These are phyloP conservation scores for Cryphonectria parasitica DNA, from an alignment of 2,329 filamentous ascomycete genomes.

Conservation along the genomic window DNA sequence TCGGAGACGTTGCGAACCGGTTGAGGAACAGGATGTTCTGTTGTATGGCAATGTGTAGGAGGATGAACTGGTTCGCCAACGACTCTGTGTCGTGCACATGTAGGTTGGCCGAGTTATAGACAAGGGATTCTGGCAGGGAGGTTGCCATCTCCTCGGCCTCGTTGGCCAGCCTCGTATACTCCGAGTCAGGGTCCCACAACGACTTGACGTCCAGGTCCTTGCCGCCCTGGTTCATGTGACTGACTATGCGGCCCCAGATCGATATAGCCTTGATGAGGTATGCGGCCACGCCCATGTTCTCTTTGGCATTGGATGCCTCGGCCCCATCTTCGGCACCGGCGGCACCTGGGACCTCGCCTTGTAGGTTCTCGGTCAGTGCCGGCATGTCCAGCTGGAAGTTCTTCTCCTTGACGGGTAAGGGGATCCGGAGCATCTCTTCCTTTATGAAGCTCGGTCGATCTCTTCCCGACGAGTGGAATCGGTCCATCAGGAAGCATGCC, in stretches of 20 bases:
- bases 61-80: conserved; percentile 88
- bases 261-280: conserved; percentile 86
- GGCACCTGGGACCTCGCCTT: conserved; percentile 69
- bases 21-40: conserved; percentile 91
- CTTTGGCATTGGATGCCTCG: conserved; percentile 57
- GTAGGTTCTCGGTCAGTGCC: conserved; percentile 80
- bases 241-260: conserved; percentile 87
- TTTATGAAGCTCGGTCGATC: conserved; percentile 90
- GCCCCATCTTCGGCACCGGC: conserved; percentile 65
- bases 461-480: conserved; percentile 94
- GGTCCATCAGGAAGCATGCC: conserved; percentile 97
- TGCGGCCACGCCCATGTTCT: conserved; percentile 93
- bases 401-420: conserved; percentile 86
- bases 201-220: conserved; percentile 76
- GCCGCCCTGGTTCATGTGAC: conserved; percentile 88
- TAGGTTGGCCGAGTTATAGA: conserved; percentile 80
- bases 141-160: conserved; percentile 72
- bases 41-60: conserved; percentile 86
- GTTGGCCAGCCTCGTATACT: conserved; percentile 70
- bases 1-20: conserved; percentile 77
- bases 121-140: conserved; percentile 70
- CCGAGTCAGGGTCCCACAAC: conserved; percentile 83
- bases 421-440: conserved; percentile 86
- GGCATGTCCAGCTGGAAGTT: conserved; percentile 91
- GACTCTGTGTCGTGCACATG: conserved; percentile 82